Evolutionary conservation across 805 yeast genomes (phyloP).

Genomic region (Myxozyma kluyveri): DNA sequence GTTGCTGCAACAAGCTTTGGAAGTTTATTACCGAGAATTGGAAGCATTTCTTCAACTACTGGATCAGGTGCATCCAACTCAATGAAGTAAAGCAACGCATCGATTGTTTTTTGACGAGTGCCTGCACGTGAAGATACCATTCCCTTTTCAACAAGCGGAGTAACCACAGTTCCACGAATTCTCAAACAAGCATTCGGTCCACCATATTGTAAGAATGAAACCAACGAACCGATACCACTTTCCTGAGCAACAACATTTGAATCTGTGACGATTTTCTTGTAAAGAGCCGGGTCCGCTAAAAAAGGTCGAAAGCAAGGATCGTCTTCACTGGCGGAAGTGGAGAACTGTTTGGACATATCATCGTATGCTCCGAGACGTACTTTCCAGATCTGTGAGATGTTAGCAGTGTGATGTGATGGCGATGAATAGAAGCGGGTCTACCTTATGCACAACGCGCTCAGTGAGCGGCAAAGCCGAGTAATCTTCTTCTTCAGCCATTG

Average conservation of each 20-base stretch:
- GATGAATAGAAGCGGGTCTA: slow-evolving; percentile 27
- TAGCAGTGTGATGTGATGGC: not conserved
- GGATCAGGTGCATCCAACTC: slow-evolving; percentile 68
- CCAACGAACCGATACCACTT: slow-evolving; percentile 60
- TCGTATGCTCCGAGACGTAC: slow-evolving; percentile 79
- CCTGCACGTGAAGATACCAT: slow-evolving; percentile 69
- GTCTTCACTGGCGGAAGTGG: slow-evolving; percentile 52
- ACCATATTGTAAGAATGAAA: slow-evolving; percentile 55
- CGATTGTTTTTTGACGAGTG: slow-evolving; percentile 64
- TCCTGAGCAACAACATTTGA: slow-evolving; percentile 91
- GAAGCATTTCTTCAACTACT: slow-evolving; percentile 63
- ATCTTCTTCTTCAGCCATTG: slow-evolving; percentile 52
- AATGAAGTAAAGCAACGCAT: slow-evolving; percentile 58
- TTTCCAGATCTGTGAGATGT: slow-evolving; percentile 59
- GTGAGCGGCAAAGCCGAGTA: slow-evolving; percentile 60
- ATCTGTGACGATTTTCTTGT: slow-evolving; percentile 65
- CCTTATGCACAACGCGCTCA: slow-evolving; percentile 64
- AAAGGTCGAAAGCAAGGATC: slow-evolving; percentile 55
- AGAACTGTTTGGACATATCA: slow-evolving; percentile 54
- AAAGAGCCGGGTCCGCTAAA: slow-evolving; percentile 51
- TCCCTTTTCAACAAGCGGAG: slow-evolving; percentile 72
- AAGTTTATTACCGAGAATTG: slow-evolving; percentile 57
- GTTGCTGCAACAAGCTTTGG: slow-evolving; percentile 80
- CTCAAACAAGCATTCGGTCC: slow-evolving; percentile 44
- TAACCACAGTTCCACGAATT: slow-evolving; percentile 43